Evolutionary conservation across 106 monocot genomes (phyloP), one percentile per base, ranked within the genome.

Genomic region (Acanthochlamys bracteata): DNA sequence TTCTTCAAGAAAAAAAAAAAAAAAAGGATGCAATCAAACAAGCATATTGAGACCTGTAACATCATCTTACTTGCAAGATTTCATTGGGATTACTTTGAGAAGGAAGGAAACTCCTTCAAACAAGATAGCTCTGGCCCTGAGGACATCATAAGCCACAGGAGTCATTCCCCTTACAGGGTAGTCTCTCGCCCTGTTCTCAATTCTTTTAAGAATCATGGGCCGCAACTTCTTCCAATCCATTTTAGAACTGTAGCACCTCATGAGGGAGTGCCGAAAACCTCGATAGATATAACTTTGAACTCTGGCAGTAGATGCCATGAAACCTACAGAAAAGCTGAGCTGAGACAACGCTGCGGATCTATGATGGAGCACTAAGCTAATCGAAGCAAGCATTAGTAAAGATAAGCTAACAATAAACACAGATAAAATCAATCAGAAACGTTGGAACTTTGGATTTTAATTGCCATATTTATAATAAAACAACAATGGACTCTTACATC

Each of bases 131-230:
- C 90, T 80, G 10, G 87, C 66, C 25, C 73, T 71, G 20, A 95
- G 57, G 33, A 95, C 90, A 33, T 90, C 84, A 25, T 84, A 53
- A 42, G 86, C 95, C 19, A 90, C 84, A 42, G 77, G 89, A 52
- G 83, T 58, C 90, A 95, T 87, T 59, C 55, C 56, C 71, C 67
- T 84, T 25, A 95, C 65, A 41, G 90, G 90, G 51, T 90, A 95
- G 24, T 76, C 64, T 20, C 75, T 84, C 15, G 78, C 84, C 49
- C 95, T 76, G 53, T 84, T 88, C 33, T 72, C 75, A 55, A 90
- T 90, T 74, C 95, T 90, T 64, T 84, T 85, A 11, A 90, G 77
- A 71, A 95, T 84, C 95, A 95, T 90, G 20, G 95, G 95, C 20
- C 76, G 74, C 49, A 90, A 79, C 51, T 80, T 73, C 40, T 80